A percentile compares a stretch with the other conserved stretches of the same genome.
These are phyloP conservation scores for Chlorella ohadii DNA, from an alignment of 139 green algal species.

Conservation along the genomic window DNA sequence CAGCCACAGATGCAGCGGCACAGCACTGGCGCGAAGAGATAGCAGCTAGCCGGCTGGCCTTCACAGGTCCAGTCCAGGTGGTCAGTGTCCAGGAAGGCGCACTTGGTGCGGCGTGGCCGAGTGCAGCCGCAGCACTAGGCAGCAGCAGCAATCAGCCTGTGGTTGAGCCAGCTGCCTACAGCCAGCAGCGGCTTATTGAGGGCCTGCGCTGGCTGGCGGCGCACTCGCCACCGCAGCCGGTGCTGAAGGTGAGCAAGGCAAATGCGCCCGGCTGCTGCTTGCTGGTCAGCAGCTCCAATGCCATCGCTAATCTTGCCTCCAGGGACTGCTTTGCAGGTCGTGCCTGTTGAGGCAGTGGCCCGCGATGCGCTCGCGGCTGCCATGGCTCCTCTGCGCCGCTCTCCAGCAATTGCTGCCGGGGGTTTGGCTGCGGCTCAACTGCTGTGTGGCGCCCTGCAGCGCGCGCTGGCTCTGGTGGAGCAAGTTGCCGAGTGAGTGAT, in stretches of 20 bases:
- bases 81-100: neutral
- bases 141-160: neutral
- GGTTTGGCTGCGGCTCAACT: neutral
- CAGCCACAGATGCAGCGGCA: neutral
- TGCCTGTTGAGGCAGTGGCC: neutral
- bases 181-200: conserved; percentile 10
- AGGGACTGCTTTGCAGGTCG: conserved; percentile 15
- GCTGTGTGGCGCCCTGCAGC: conserved; percentile 9
- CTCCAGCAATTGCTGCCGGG: neutral
- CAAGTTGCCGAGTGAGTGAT: conserved; percentile 7
- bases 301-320: neutral
- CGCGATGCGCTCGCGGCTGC: neutral
- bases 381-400: neutral
- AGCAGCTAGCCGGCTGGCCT: neutral
- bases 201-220: conserved; percentile 39
- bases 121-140: neutral
- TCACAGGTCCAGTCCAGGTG: neutral
- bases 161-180: neutral
- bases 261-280: too few relatives aligned
- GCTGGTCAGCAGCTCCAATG: too few relatives aligned
- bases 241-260: conserved; percentile 23
- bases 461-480: neutral
- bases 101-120: too few relatives aligned
- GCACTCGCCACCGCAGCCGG: conserved; percentile 17
- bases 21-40: conserved; percentile 19